Evolutionary conservation across 306 rosid species (phyloP), one percentile per base, ranked within the genome.

Genomic region (Prosopis cineraria): DNA sequence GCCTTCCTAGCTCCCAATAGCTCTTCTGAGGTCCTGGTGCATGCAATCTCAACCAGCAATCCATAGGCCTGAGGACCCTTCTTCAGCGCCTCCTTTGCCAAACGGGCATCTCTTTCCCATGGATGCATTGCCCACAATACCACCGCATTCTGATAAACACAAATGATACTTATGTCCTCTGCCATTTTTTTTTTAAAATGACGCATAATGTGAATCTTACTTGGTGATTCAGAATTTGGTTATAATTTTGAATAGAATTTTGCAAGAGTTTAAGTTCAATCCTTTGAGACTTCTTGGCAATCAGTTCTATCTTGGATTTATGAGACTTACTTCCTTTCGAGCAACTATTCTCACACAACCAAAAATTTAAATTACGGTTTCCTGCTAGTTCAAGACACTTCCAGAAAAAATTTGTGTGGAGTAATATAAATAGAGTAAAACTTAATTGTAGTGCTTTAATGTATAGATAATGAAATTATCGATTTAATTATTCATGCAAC

Each of bases 91-190:
- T 88, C 89, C 81, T 84, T 93, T 9, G 62, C 87, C 68, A 93
- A 80, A 71, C 96, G 96, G 10, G 99, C 99, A 80, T 95, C 99
- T 60, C 98, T 86, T 84, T 95, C 99, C 98, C 98, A 95, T 40
- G 98, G 98, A 79, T 95, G 98, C 93, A 91, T 93, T 13, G 90
- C 72, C 99, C 99, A 91, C 34, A 87, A 70, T 53, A 93, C 94
- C 82, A 88, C 89, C 31, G 97, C 96, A 70, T 87, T 90, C 98
- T 95, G 83, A 76, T 55, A 7, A 41, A 53, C 56, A 73, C 74
- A 60, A 34, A 52, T 65, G 41, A 44, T 5, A 64, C 30, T n/a
- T 27, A 4, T 9, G 34, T 19, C 45, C 19, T 33, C 45, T 63
- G 29, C 5, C 10, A 16, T 47, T 2, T 47, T 5, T 6, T 31